Base-by-base conservation (phyloP, 805 yeast genomes). In the Candida michaelii region DNA sequence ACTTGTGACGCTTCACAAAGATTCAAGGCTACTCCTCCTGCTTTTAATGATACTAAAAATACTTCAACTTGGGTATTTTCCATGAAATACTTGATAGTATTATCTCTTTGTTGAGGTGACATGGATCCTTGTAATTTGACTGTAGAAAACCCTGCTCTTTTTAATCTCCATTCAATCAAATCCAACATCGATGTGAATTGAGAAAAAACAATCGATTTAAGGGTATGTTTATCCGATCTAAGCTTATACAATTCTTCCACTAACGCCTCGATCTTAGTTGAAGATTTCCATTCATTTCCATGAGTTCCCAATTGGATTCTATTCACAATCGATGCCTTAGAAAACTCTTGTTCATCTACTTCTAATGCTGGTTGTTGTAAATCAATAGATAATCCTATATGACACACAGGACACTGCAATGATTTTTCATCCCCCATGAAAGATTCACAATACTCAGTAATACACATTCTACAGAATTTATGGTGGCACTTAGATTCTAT, bases 21-120 rank as follows among this genome's bases (percentile, higher is more conserved):
- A 60, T 93, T 93, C 51, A 93, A 73, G 0, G 99, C 99, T 32
- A 93, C 99, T 66, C 99, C 99, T 52, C 99, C 99, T 0, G 99
- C 99, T 59, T 93, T 93, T 54, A 93, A 74, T 27, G 97, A 89
- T 7, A 93, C 99, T 49, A 93, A 65, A 58, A 93, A 93, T 7
- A 93, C 95, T 62, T 93, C 99, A 30, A 91, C 97, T 33, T 77
- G 77, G 0, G 96, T 85, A 47, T 87, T 91, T 39, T 86, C 90
- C 96, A 93, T 88, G 54, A 93, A 93, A 60, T 89, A 81, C 53
- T 82, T 77, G 60, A 93, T 93, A 16, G 96, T 87, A 49, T 84
- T 85, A 53, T 90, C 97, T 60, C 99, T 77, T 59, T 93, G 99
- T 13, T 81, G 79, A 1, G 99, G 99, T 0, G 97, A 82, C 98